These are phyloP conservation scores for Achlya hypogyna DNA, from an alignment of 352 stramenopile genomes.

Conservation along the genomic window DNA sequence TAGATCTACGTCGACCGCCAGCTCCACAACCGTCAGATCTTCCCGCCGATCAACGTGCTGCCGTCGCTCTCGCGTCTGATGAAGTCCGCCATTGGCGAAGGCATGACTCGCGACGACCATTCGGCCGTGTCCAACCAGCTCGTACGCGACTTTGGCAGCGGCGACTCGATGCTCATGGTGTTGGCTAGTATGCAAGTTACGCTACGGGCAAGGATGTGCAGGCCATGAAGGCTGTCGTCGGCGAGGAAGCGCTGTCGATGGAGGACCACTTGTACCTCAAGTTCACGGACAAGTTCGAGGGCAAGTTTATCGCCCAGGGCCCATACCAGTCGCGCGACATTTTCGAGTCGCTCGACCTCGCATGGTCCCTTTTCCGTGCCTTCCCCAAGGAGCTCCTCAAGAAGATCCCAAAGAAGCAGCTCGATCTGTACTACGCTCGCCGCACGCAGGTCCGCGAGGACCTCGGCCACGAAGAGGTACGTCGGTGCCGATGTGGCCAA, in stretches of 20 bases:
- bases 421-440: constrained; percentile 96
- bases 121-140: constrained; percentile 98
- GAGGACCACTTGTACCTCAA: constrained; percentile 99
- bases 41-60: constrained; percentile 99
- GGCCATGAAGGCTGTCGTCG: constrained; percentile 99
- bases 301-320: constrained; percentile 96
- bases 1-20: constrained; percentile 97
- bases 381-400: constrained; percentile 99
- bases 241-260: constrained; percentile 97
- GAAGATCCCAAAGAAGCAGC: constrained; percentile 99
- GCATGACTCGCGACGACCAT: constrained; percentile 98
- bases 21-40: constrained; percentile 98
- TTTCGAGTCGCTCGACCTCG: constrained; percentile 97
- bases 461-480: constrained; percentile 72
- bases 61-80: constrained; percentile 98
- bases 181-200: constrained; percentile 68
- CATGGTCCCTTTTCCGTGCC: constrained; percentile 97
- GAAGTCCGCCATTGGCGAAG: constrained; percentile 99
- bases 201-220: constrained; percentile 95
- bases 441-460: constrained; percentile 83
- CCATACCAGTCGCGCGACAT: constrained; percentile 97
- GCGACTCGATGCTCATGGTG: background rate
- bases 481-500: too few relatives aligned
- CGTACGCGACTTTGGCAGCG: constrained; percentile 50
- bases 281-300: constrained; percentile 99